These are phyloP conservation scores for Mortierella sp. DNA, from an alignment of 371 early-diverging fungal species.

Conservation along the genomic window DNA sequence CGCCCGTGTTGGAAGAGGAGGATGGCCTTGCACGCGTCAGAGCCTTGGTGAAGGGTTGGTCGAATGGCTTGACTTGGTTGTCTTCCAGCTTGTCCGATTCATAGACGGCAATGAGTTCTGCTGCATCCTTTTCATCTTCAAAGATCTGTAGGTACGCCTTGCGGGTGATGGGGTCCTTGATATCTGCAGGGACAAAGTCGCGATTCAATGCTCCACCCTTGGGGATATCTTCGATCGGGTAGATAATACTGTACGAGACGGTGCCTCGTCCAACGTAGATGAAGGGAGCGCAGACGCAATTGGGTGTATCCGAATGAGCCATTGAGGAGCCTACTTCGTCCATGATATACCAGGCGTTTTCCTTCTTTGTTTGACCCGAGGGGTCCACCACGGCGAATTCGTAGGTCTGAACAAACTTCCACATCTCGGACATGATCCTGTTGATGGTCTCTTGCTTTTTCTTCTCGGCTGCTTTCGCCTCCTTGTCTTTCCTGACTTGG, in stretches of 20 bases:
- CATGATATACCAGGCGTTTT: slow-evolving; percentile 68
- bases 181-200: slow-evolving; percentile 60
- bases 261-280: slow-evolving; percentile 69
- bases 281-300: slow-evolving; percentile 65
- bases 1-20: slow-evolving; percentile 12
- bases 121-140: slow-evolving; percentile 55
- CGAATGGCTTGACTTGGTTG: slow-evolving; percentile 28
- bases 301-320: slow-evolving; percentile 64
- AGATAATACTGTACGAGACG: slow-evolving; percentile 70
- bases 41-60: slow-evolving; percentile 36
- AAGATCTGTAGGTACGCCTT: slow-evolving; percentile 64
- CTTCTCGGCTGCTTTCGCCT: slow-evolving; percentile 45
- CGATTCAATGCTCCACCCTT: slow-evolving; percentile 61
- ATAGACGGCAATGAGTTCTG: slow-evolving; percentile 54
- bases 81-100: slow-evolving; percentile 42
- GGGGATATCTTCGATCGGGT: slow-evolving; percentile 64
- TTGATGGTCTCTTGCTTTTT: slow-evolving; percentile 46
- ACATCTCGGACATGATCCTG: slow-evolving; percentile 59
- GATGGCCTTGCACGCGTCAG: slow-evolving; percentile 10
- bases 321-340: slow-evolving; percentile 70
- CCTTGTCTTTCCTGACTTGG: slow-evolving; percentile 51
- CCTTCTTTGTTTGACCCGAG: slow-evolving; percentile 62
- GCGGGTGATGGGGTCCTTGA: slow-evolving; percentile 57
- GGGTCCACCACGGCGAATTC: slow-evolving; percentile 65
- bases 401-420: slow-evolving; percentile 68